Percentiles rank a stretch among this genome's conserved stretches.
Conservation (phyloP, 495 filamentous ascomycete genomes). For the Penicillium roqueforti region DNA sequence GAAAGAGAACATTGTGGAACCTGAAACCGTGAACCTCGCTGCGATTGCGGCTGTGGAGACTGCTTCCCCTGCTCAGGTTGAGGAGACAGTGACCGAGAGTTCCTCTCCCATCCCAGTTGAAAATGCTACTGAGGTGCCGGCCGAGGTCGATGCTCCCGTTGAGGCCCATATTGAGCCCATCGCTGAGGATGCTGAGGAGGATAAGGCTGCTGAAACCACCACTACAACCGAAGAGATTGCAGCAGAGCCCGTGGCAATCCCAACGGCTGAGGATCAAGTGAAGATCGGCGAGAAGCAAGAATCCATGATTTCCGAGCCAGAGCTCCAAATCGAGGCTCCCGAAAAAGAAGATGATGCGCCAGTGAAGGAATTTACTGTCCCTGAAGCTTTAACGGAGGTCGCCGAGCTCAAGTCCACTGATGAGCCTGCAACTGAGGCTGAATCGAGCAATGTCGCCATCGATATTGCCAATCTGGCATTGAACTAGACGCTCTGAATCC, state of each 20-base stretch:
- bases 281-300: conserved; percentile 1
- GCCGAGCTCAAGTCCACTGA: conserved; percentile 4
- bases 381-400: conserved; percentile 9
- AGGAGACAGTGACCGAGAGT: conserved; percentile 1
- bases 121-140: background rate
- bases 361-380: background rate
- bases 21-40: background rate
- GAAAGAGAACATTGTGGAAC: conserved; percentile 24
- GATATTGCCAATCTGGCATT: conserved; percentile 30
- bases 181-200: conserved; percentile 2
- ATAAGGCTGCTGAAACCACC: background rate
- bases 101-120: background rate
- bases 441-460: conserved; percentile 25
- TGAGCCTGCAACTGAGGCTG: conserved; percentile 9
- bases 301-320: background rate
- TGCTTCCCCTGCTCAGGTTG: background rate
- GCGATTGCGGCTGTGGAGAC: conserved; percentile 7
- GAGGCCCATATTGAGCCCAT: background rate
- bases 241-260: conserved; percentile 1
- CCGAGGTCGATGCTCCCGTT: background rate
- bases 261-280: background rate
- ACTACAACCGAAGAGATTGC: background rate
- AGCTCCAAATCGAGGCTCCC: background rate
- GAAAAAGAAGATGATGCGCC: conserved; percentile 9
- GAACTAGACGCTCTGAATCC: conserved; percentile 12